phyloP scores from a whole-genome alignment of 2,329 filamentous ascomycete genomes.

The Diaporthe longicolla region DNA sequence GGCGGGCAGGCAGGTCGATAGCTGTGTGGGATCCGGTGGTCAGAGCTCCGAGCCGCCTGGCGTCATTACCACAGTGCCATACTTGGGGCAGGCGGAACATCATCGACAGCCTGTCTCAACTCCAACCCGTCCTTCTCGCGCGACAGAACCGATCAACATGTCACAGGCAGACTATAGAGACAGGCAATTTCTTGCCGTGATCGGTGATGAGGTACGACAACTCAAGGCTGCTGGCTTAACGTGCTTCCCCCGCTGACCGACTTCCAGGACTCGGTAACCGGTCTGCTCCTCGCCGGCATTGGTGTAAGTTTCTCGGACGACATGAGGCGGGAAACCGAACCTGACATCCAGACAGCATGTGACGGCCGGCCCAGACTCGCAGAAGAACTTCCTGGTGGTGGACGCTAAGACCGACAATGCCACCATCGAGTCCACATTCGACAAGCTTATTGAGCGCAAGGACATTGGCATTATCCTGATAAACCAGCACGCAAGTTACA shows the following conservation, averaged over 20 bases:
- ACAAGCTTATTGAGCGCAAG: conserved; percentile 90
- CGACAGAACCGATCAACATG: conserved; percentile 54
- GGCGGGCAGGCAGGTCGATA: conserved; percentile 23
- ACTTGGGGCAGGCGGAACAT: conserved; percentile 14
- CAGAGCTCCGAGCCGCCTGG: conserved; percentile 42
- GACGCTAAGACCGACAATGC: conserved; percentile 92
- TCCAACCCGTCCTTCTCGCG: conserved; percentile 38
- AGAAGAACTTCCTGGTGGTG: conserved; percentile 98
- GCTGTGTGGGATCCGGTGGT: conserved; percentile 38
- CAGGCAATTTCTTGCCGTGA: conserved; percentile 95
- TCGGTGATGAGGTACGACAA: conserved; percentile 88
- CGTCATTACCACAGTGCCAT: conserved; percentile 17
- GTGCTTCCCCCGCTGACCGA: conserved; percentile 41
- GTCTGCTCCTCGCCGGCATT: conserved; percentile 93
- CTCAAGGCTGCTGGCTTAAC: not conserved
- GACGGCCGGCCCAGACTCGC: conserved; percentile 85
- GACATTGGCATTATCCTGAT: conserved; percentile 97
- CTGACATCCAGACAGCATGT: conserved; percentile 77
- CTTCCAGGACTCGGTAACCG: conserved; percentile 91
- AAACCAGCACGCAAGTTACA: conserved; percentile 87
- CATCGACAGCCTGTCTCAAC: conserved; percentile 10
- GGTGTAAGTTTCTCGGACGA: conserved; percentile 71
- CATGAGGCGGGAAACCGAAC: not conserved
- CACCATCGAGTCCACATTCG: conserved; percentile 90
- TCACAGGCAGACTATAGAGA: conserved; percentile 78